Evolutionary conservation across 2,329 filamentous ascomycete species (phyloP).

Genomic region (Acephala macrosclerotiorum): DNA sequence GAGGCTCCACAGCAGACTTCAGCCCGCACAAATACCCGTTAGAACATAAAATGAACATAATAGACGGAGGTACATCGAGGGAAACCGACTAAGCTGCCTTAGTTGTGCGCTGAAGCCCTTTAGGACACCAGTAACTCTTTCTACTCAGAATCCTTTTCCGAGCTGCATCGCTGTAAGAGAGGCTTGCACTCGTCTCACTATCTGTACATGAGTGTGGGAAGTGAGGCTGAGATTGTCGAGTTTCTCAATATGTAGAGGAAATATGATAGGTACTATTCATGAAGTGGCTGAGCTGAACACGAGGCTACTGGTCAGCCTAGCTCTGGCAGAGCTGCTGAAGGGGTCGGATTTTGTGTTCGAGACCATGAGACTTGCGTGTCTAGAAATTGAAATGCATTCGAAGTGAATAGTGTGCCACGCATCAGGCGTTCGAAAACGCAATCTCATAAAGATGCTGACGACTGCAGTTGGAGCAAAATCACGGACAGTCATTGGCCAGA

Average conservation of each 20-base stretch:
- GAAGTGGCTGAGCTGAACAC: conserved; percentile 3
- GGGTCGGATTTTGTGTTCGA: background rate
- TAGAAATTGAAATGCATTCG: background rate
- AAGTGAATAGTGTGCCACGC: background rate
- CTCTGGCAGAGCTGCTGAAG: background rate
- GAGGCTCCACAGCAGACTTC: background rate
- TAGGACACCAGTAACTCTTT: background rate
- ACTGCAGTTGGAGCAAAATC: too few species aligned
- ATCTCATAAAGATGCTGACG: too few species aligned
- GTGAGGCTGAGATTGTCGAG: background rate
- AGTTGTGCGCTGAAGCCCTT: background rate
- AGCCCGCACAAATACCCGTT: background rate
- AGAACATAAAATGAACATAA: too few species aligned
- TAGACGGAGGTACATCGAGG: too few species aligned
- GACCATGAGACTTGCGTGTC: background rate
- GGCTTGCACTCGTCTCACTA: background rate
- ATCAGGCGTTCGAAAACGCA: too few species aligned
- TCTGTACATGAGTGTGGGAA: background rate
- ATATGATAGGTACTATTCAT: background rate
- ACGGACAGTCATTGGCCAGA: background rate
- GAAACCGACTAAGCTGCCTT: background rate
- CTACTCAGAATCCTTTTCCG: too few species aligned
- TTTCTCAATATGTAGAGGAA: background rate
- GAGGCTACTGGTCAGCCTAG: background rate
- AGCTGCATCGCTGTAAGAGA: background rate